Evolutionary conservation across 331 rosid genomes (phyloP).

Genomic region (Erythrophleum ivorense): DNA sequence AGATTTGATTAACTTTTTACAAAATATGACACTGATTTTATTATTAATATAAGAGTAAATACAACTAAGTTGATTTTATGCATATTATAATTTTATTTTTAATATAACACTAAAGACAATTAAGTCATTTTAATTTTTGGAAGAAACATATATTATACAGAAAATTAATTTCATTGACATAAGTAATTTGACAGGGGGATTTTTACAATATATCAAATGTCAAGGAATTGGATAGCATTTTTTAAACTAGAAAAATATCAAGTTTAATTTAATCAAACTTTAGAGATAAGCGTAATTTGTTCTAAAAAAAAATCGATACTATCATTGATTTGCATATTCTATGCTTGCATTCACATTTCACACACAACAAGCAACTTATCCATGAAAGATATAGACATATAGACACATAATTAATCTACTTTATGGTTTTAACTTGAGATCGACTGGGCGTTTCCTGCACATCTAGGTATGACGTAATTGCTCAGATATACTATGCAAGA

Average conservation of each 20-base stretch:
- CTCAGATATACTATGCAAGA: slow-evolving; percentile 80
- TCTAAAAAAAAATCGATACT: slow-evolving; percentile 11
- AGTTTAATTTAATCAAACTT: neutral
- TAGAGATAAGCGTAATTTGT: neutral
- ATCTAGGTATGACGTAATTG: slow-evolving; percentile 84
- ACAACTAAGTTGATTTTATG: too few species aligned
- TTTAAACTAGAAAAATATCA: neutral
- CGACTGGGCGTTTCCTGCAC: slow-evolving; percentile 29
- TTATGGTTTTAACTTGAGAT: slow-evolving; percentile 27
- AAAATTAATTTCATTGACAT: too few species aligned
- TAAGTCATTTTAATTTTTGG: too few species aligned
- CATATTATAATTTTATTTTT: too few species aligned
- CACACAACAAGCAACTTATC: slow-evolving; percentile 19
- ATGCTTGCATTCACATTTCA: slow-evolving; percentile 13
- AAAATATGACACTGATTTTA: too few species aligned
- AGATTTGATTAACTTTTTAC: too few species aligned
- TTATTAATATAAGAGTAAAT: too few species aligned
- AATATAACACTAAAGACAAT: too few species aligned
- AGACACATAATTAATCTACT: neutral
- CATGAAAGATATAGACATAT: slow-evolving; percentile 31
- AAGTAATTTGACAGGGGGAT: neutral
- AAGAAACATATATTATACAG: too few species aligned
- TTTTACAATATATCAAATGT: too few species aligned
- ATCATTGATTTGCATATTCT: slow-evolving; percentile 6
- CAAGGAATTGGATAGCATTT: neutral